Conservation (phyloP, 305 asterid species). For the Fraxinus dipetala region DNA sequence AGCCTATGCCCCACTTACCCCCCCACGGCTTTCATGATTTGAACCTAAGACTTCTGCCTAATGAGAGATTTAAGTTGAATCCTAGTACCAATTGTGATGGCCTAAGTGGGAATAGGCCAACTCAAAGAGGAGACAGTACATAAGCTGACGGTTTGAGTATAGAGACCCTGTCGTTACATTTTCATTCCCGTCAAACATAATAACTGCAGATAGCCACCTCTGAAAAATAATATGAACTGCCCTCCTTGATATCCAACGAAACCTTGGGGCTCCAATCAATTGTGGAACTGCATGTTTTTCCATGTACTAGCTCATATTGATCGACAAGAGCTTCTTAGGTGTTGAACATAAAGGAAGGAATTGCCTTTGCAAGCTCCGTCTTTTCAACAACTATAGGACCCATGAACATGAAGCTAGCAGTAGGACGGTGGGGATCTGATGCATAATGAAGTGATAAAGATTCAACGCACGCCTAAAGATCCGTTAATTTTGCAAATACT, state of each 20-base stretch:
- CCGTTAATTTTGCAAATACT: background rate
- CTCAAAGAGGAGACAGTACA: background rate
- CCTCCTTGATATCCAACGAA: conserved; percentile 95
- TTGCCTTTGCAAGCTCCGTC: conserved; percentile 90
- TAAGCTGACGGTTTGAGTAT: no score
- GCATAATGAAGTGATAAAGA: background rate
- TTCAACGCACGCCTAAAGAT: background rate
- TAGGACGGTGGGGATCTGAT: conserved; percentile 91
- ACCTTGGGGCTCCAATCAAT: conserved; percentile 74
- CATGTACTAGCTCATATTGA: conserved; percentile 97
- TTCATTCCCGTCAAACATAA: conserved; percentile 55
- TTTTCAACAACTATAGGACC: conserved; percentile 98
- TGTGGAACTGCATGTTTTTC: conserved; percentile 94
- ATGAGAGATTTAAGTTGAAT: background rate
- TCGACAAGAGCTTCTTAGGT: conserved; percentile 91
- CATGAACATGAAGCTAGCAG: conserved; percentile 97
- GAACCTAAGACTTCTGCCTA: background rate
- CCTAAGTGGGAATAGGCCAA: background rate
- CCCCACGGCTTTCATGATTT: background rate
- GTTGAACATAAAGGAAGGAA: conserved; percentile 76
- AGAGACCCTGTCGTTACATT: background rate
- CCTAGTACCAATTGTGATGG: background rate
- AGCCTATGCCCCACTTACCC: background rate
- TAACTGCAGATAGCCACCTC: conserved; percentile 78
- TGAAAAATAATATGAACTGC: conserved; percentile 79